These are phyloP conservation scores for Boletus speciosus DNA, from an alignment of 768 basidiomycete genomes.

Conservation along the genomic window DNA sequence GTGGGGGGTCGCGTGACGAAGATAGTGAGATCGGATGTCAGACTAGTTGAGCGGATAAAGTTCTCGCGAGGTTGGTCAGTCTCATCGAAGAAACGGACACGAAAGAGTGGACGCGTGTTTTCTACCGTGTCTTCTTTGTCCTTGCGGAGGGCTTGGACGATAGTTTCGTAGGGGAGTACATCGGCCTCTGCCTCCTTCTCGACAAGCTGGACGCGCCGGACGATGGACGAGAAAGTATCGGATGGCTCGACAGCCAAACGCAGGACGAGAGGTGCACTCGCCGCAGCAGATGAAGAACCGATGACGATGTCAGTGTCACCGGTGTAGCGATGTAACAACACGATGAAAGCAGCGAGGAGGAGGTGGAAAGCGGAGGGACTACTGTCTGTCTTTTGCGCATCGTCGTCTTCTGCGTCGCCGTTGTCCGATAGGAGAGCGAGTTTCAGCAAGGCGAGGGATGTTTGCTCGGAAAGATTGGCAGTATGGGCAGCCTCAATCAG, in stretches of 20 bases:
- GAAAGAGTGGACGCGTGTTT: constrained; percentile 63
- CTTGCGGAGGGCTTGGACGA: constrained; percentile 65
- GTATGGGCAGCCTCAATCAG: constrained; percentile 82
- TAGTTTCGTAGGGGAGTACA: constrained; percentile 73
- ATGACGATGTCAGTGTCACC: constrained; percentile 93
- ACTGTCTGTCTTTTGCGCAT: constrained; percentile 34
- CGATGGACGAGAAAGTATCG: constrained; percentile 87
- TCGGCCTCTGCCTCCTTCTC: constrained; percentile 83
- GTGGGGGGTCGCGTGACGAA: constrained; percentile 75
- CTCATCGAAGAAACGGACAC: constrained; percentile 96
- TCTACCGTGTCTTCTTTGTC: constrained; percentile 59
- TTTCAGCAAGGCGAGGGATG: constrained; percentile 76
- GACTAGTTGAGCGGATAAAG: constrained; percentile 74
- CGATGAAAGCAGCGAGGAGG: constrained; percentile 86
- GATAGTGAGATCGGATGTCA: constrained; percentile 90
- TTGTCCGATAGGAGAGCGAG: constrained; percentile 71
- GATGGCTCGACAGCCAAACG: constrained; percentile 77
- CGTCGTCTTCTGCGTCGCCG: constrained; percentile 48
- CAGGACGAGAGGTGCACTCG: constrained; percentile 77
- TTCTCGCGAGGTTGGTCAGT: constrained; percentile 69
- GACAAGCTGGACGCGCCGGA: constrained; percentile 78
- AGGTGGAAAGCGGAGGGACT: constrained; percentile 87
- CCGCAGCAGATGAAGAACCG: constrained; percentile 77
- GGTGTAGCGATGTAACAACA: constrained; percentile 90
- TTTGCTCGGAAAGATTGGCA: constrained; percentile 67